Base-by-base conservation (phyloP, 2,329 filamentous ascomycete genomes). In the Colletotrichum melonis region DNA sequence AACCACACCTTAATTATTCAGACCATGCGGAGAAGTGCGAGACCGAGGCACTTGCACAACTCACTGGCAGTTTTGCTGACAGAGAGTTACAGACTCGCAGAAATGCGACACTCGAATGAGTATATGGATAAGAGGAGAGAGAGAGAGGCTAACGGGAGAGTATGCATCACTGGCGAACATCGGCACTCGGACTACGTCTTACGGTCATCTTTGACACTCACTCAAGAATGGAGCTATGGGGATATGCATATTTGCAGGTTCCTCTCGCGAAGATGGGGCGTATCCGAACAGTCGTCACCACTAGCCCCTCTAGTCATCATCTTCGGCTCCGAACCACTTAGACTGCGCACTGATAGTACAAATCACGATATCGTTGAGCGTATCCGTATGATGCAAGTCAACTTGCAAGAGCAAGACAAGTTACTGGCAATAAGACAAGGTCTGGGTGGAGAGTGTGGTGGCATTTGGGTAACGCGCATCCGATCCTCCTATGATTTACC, bases 401-500 rank as follows among this genome's bases (percentile, higher is more conserved):
- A 35, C 32, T 35, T 35, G 32, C 11, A 35, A 35, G 32, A 35
- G 42, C 19, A 11, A 49, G 19, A 49, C 42, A 5, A 49, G 64
- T 32, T 57, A 19, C 28, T 8, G 32, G 11, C 9, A 8, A 4
- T 22, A n/a, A 4, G n/a, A 12, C 22, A 42, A 38, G 11, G 32
- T 16, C n/a, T n/a, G 32, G 24, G 69, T 67, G 69, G 69, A 63
- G 69, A 38, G 42, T 19, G 64, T 62, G 14, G 38, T 54, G 28
- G 12, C 60, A 24, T 54, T 63, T 63, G 54, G 46, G 28, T 24
- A 52, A 54, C 28, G 42, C 42, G 60, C 42, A 60, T 52, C 59
- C 52, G 52, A 56, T 59, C 52, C 30, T 60, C 14, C 19, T 65
- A 73, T 73, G 70, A 73, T 73, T 67, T 69, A 52, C 70, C 55